Evolutionary conservation across 192 early-diverging fungal species (phyloP), one percentile per base, ranked within the genome.

Genomic region (Phlyctochytrium planicorne): DNA sequence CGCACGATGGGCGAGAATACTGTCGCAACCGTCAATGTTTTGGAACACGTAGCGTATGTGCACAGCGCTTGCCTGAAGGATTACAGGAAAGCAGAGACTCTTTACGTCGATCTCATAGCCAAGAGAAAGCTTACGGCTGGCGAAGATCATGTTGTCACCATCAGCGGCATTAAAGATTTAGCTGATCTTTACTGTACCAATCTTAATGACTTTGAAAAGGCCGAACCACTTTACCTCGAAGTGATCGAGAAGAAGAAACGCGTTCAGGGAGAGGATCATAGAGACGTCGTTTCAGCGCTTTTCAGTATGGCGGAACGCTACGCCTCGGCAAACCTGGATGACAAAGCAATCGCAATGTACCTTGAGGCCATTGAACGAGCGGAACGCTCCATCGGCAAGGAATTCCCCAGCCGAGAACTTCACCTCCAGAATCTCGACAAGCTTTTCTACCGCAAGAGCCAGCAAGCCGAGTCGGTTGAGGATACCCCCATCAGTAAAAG

Each of bases 31-130:
- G n/a, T n/a, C n/a, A n/a, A n/a, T n/a, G n/a, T n/a, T n/a, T n/a
- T n/a, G n/a, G n/a, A n/a, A n/a, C n/a, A n/a, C n/a, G n/a, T n/a
- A n/a, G n/a, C n/a, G n/a, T n/a, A n/a, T n/a, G n/a, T n/a, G n/a
- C n/a, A n/a, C n/a, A n/a, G n/a, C n/a, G n/a, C n/a, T n/a, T n/a
- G n/a, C n/a, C n/a, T n/a, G n/a, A n/a, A n/a, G n/a, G n/a, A 31
- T 10, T 63, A 55, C 53, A 24, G 66, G 6, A 32, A 70, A 33
- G 66, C 72, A 3, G 72, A 74, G 33, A 27, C 32, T n/a, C 53
- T 74, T 4, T 74, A 68, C 2, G 31, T n/a, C 1, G 72, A 74
- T 30, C 36, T 34, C 30, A 14, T 72, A 37, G 30, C 73, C n/a
- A 0, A 63, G 20, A n/a, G 30, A 17, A n/a, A 34, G 2, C 20